Base-by-base conservation (phyloP, 176 grass and related monocot species). In the Tillandsia leiboldiana region DNA sequence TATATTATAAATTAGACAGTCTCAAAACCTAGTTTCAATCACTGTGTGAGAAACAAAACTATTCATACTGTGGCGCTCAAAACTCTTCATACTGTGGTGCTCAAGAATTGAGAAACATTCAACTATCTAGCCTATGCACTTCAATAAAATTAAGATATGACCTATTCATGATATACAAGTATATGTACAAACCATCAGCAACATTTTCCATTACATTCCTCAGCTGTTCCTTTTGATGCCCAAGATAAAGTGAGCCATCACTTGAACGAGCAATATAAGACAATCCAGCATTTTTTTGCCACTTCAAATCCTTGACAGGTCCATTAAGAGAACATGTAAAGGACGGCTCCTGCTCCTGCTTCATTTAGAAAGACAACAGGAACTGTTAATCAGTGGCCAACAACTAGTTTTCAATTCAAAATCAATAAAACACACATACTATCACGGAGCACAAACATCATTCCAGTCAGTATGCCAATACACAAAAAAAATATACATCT, bases 271-370 rank as follows among this genome's bases (percentile, higher is more conserved):
- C 73, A 79, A 90, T 28, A 69, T 83, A 97, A 63, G 84, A 73
- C 70, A 74, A 68, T 11, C 83, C 67, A 67, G 53, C 72, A 17
- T 82, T 77, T 73, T 90, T 83, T 76, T 89, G 75, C 94, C 89
- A 92, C 61, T 83, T 97, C 12, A 97, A 87, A 68, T 92, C 86
- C 79, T 92, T 92, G 51, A 87, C 17, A 79, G 79, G 78, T 52
- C 22, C 26, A 50, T 48, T 85, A 28, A 97, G 51, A 71, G 73
- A 77, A 64, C 77, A 80, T 49, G 79, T 83, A 59, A 88, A 92
- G 8, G 65, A 80, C 11, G 89, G 77, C 8, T 90, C 78, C 8
- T 77, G 66, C 13, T 90, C 86, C 86, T 96, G 67, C 26, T 50
- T 10, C 5, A 65, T 7, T 51, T 68, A 49, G n/a, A 65, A 66